Evolutionary conservation across 2,329 filamentous ascomycete species (phyloP).

Genomic region (Hymenoscyphus fructigenus): DNA sequence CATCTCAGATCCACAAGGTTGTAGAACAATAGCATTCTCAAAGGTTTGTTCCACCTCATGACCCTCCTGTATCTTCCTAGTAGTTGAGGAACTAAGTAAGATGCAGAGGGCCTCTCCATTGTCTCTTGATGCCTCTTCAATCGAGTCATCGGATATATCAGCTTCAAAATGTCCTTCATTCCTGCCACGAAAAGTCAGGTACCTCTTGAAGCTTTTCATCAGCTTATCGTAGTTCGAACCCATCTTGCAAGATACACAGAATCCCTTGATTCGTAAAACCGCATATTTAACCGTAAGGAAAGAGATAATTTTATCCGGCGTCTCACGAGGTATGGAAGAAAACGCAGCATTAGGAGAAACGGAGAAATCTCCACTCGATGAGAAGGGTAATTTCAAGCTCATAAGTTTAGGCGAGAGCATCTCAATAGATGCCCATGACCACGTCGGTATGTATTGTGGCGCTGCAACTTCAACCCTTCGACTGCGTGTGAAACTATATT

Average conservation of each 20-base stretch:
- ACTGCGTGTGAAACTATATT: background rate
- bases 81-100: background rate
- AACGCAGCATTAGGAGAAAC: background rate
- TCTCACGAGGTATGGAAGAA: background rate
- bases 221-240: background rate
- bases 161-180: background rate
- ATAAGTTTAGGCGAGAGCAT: background rate
- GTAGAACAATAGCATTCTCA: background rate
- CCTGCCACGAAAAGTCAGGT: background rate
- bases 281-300: background rate
- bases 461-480: background rate
- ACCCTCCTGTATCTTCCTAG: no score
- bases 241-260: background rate
- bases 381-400: background rate
- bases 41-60: background rate
- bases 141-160: background rate
- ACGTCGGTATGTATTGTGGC: background rate
- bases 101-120: background rate
- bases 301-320: background rate
- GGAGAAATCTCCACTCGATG: background rate
- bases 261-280: background rate
- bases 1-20: background rate
- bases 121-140: background rate
- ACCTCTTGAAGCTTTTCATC: background rate
- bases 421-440: background rate